These are phyloP conservation scores for Penicillium malachiteum DNA, from an alignment of 495 filamentous ascomycete genomes.

Conservation along the genomic window DNA sequence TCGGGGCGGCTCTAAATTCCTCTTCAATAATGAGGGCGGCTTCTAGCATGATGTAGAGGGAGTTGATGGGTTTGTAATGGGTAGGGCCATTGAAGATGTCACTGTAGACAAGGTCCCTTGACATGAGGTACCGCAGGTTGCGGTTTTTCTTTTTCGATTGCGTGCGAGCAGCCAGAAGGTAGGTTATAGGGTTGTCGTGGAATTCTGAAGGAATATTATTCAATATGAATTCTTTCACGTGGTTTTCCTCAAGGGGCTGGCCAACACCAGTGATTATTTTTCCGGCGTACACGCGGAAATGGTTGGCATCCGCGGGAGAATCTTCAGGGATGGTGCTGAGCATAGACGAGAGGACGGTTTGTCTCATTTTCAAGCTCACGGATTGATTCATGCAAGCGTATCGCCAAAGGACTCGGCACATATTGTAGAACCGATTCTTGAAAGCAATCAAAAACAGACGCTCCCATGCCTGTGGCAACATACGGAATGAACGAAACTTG, in stretches of 20 bases:
- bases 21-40: conserved; percentile 28
- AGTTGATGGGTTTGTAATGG: conserved; percentile 17
- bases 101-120: conserved; percentile 23
- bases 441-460: conserved; percentile 43
- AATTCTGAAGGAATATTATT: conserved; percentile 30
- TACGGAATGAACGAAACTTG: conserved; percentile 8
- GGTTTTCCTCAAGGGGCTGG: conserved; percentile 13
- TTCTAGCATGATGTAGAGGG: conserved; percentile 36
- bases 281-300: conserved; percentile 24
- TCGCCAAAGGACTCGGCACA: conserved; percentile 48
- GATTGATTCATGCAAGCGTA: conserved; percentile 44
- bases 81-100: conserved; percentile 21
- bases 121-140: conserved; percentile 23
- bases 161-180: conserved; percentile 19
- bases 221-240: conserved; percentile 9
- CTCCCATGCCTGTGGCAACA: conserved; percentile 20
- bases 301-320: background rate
- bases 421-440: conserved; percentile 36
- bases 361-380: conserved; percentile 36
- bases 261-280: conserved; percentile 43
- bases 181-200: conserved; percentile 23
- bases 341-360: conserved; percentile 30
- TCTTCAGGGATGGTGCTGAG: conserved; percentile 17
- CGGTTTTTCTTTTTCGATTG: conserved; percentile 19
- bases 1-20: conserved; percentile 28